These are phyloP conservation scores for Solanum medicagineum DNA, from an alignment of 257 asterid genomes.

Conservation along the genomic window DNA sequence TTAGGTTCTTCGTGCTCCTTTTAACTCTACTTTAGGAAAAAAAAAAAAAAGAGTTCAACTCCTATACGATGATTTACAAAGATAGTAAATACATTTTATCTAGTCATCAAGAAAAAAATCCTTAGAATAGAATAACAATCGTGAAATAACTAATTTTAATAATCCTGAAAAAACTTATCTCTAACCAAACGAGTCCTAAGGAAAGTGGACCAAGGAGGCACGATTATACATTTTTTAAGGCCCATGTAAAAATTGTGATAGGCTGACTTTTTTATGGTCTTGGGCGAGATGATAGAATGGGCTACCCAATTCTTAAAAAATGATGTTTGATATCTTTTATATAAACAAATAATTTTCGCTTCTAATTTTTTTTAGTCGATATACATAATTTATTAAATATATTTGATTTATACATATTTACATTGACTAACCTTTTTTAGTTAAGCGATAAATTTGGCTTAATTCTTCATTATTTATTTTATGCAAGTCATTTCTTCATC, in stretches of 20 bases:
- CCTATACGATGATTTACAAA: background rate
- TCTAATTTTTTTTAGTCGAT: background rate
- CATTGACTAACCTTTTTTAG: no score
- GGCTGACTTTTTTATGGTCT: background rate
- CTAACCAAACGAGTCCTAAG: background rate
- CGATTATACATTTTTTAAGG: background rate
- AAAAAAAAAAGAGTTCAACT: background rate
- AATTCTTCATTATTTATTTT: no score
- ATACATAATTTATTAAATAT: background rate
- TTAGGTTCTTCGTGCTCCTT: background rate
- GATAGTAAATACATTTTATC: background rate
- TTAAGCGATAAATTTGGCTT: no score
- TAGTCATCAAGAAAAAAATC: no score
- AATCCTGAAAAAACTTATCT: background rate
- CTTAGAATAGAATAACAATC: background rate
- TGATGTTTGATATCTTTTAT: background rate
- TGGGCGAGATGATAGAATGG: background rate
- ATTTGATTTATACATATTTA: no score
- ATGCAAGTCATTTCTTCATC: no score
- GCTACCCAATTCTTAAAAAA: background rate
- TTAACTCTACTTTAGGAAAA: background rate
- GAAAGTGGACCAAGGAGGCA: background rate
- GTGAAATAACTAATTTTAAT: accelerated
- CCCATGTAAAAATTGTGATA: background rate
- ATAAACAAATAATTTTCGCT: background rate